Conservation (phyloP, 2,329 filamentous ascomycete species). For the Penicillium thymicola region DNA sequence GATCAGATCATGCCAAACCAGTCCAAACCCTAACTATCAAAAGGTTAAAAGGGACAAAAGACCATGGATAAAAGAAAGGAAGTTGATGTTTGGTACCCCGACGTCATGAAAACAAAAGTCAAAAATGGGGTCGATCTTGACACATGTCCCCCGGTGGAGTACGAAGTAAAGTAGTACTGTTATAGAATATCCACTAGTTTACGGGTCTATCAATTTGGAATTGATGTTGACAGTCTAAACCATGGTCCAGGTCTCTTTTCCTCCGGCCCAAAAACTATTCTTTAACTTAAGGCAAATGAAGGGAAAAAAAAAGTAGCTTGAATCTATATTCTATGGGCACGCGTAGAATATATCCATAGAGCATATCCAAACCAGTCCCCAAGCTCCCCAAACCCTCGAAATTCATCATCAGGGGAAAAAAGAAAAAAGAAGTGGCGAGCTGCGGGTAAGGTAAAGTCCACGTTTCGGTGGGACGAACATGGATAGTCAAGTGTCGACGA, state of each 20-base stretch:
- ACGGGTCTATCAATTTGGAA: slow-evolving; percentile 6
- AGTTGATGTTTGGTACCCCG: background rate
- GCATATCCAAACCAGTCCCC: background rate
- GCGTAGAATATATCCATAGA: background rate
- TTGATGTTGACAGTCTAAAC: background rate
- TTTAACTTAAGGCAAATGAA: background rate
- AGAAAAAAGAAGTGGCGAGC: slow-evolving; percentile 10
- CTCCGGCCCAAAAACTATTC: background rate
- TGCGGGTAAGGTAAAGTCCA: slow-evolving; percentile 16
- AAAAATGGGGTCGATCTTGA: slow-evolving; percentile 11
- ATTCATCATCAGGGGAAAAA: background rate
- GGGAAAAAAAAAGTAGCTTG: background rate
- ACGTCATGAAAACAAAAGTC: slow-evolving; percentile 13
- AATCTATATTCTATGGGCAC: background rate
- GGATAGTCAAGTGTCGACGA: slow-evolving; percentile 4
- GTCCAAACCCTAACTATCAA: slow-evolving; percentile 18
- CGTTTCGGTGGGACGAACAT: slow-evolving; percentile 19
- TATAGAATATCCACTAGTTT: slow-evolving; percentile 11
- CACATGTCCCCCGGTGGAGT: background rate
- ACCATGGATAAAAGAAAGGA: background rate
- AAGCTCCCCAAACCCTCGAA: background rate
- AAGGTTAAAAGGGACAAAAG: background rate
- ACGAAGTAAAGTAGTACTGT: background rate
- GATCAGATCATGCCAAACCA: background rate
- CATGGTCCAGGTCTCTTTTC: background rate